Base-by-base conservation (phyloP, 768 basidiomycete genomes). In the Russula emetica region DNA sequence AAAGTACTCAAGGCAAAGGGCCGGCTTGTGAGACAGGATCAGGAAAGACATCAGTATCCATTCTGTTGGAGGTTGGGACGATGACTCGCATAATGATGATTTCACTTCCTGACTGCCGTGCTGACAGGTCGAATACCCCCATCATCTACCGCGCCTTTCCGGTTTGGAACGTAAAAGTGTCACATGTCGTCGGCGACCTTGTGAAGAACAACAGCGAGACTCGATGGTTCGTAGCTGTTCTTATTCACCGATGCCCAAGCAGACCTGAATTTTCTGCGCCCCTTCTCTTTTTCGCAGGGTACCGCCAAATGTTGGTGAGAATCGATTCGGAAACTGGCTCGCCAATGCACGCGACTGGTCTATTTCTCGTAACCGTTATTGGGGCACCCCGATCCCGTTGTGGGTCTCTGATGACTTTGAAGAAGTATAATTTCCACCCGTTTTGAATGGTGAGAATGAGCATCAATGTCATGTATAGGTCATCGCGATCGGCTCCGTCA, bases 261-360 rank as follows among this genome's bases (percentile, higher is more conserved):
- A 32, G 32, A 26, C 47, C 3, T 56, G 14, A 50, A 42, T 53
- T 16, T 7, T 28, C 30, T 36, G 30, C n/a, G 16, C 5, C 53
- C 13, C 5, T 26, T 24, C n/a, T 22, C 8, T 1, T 26, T 24
- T 44, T 50, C 22, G 13, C 55, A 93, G 91, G 92, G 97, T 99
- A 2, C 97, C 97, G 11, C 87, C 92, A 71, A 81, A 77, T 65
- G 87, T 98, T 52, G 92, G 94, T 7, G 95, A 98, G 63, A 85
- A 88, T 68, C 83, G 96, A 38, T 99, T 99, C 72, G 94, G 94
- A 24, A 95, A 93, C 74, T 99, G 97, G 97, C 80, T 99, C 56
- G 88, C 90, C 54, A 98, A 96, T 74, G 97, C 97, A n/a, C 84
- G 95, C 24, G 97, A 99, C 72, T 99, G 97, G 97, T 98, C 98